Percentiles rank a stretch among this genome's conserved stretches.
These are phyloP conservation scores for Lachancea cidri DNA, from an alignment of 805 yeast species.

Conservation along the genomic window DNA sequence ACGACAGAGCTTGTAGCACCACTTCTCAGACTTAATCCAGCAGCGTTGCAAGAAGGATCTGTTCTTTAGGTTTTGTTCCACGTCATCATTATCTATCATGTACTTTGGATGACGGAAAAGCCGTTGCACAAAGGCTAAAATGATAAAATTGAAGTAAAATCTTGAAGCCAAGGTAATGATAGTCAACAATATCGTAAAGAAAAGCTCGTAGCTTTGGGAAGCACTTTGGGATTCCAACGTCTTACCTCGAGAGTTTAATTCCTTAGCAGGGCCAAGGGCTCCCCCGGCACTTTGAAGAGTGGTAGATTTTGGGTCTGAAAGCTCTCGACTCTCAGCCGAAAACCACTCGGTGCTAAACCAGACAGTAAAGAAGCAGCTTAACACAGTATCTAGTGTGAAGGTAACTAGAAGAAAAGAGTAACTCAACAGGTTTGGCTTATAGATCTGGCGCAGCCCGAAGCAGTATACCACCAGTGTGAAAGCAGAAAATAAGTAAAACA, in stretches of 20 bases:
- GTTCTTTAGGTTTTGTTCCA: conserved; percentile 34
- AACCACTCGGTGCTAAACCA: conserved; percentile 80
- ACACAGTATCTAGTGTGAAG: conserved; percentile 61
- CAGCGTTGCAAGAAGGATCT: conserved; percentile 24
- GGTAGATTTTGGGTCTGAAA: conserved; percentile 16
- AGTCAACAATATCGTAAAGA: conserved; percentile 49
- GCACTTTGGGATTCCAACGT: conserved; percentile 53
- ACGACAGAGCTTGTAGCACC: conserved; percentile 29
- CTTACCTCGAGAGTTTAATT: conserved; percentile 13
- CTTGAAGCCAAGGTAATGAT: conserved; percentile 44
- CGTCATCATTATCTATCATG: conserved; percentile 35
- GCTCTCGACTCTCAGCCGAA: conserved; percentile 36
- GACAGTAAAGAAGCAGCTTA: conserved; percentile 63
- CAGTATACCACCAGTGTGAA: conserved; percentile 59
- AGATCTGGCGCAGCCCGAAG: conserved; percentile 48
- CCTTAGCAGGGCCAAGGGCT: conserved; percentile 6
- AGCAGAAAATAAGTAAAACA: conserved; percentile 63
- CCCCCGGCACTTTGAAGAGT: conserved; percentile 8
- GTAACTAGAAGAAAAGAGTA: conserved; percentile 59
- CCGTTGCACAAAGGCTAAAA: conserved; percentile 55
- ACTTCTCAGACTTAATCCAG: conserved; percentile 29
- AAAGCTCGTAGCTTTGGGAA: conserved; percentile 51
- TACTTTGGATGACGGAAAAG: conserved; percentile 45
- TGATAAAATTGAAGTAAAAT: conserved; percentile 53
- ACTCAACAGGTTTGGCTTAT: conserved; percentile 52